Evolutionary conservation across 1,284 basidiomycete genomes (phyloP).

Genomic region (Ustilago nuda): DNA sequence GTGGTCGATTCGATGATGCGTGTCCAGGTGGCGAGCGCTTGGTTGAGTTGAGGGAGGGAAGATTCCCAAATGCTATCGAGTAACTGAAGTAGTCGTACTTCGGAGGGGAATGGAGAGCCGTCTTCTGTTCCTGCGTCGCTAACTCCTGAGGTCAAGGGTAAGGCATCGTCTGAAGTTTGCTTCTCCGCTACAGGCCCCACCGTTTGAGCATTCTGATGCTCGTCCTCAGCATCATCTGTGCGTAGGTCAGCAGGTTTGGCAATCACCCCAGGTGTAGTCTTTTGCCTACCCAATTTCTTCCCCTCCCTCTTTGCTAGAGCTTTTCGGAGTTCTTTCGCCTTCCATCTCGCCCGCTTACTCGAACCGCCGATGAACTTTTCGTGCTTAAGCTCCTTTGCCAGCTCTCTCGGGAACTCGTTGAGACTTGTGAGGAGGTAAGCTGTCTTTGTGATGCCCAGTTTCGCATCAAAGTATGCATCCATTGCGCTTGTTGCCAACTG

Average conservation of each 20-base stretch:
- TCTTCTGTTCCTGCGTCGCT: slow-evolving; percentile 31
- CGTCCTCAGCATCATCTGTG: slow-evolving; percentile 8
- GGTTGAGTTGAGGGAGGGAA: slow-evolving; percentile 20
- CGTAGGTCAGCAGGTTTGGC: slow-evolving; percentile 26
- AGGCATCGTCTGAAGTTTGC: neutral
- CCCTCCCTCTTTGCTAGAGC: slow-evolving; percentile 35
- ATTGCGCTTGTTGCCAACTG: slow-evolving; percentile 12
- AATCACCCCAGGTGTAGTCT: slow-evolving; percentile 32
- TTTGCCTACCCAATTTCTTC: slow-evolving; percentile 40
- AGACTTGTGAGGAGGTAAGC: slow-evolving; percentile 33
- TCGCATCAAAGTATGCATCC: slow-evolving; percentile 38
- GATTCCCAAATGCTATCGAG: slow-evolving; percentile 45
- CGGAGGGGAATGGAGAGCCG: slow-evolving; percentile 40
- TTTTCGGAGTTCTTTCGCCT: slow-evolving; percentile 40
- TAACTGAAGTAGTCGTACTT: slow-evolving; percentile 40
- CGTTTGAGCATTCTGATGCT: neutral
- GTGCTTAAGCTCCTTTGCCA: slow-evolving; percentile 43
- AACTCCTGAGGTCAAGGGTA: slow-evolving; percentile 15
- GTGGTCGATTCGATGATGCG: slow-evolving; percentile 16
- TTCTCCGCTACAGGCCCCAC: neutral
- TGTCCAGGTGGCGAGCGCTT: slow-evolving; percentile 40
- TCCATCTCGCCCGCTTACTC: slow-evolving; percentile 41
- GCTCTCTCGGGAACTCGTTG: slow-evolving; percentile 31
- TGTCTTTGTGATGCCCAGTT: slow-evolving; percentile 37
- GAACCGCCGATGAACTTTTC: slow-evolving; percentile 45